Percentiles rank a stretch among this genome's conserved stretches.
These are phyloP conservation scores for Oldenlandia corymbosa DNA, from an alignment of 257 asterid species.

Conservation along the genomic window DNA sequence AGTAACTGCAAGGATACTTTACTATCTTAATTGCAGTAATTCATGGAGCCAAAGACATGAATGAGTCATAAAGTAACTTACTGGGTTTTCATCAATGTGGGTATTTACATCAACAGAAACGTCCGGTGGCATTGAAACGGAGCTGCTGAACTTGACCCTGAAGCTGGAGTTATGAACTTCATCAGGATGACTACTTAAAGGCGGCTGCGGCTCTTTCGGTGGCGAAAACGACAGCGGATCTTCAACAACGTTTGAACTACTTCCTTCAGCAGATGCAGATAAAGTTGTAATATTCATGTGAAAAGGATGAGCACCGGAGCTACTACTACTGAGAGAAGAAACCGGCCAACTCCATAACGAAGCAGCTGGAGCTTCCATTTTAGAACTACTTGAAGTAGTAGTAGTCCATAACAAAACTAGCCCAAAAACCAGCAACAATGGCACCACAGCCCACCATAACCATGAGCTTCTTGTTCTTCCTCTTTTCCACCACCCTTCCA, in stretches of 20 bases:
- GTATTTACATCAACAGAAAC: no score
- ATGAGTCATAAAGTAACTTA: no score
- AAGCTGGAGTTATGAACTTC: background rate
- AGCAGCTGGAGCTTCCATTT: conserved; percentile 19
- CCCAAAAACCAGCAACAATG: conserved; percentile 38
- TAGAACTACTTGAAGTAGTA: conserved; percentile 14
- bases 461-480: no score
- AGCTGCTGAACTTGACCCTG: background rate
- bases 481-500: conserved; percentile 9
- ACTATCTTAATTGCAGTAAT: no score
- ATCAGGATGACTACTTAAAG: no score
- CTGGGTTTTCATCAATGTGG: conserved; percentile 17
- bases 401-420: conserved; percentile 26
- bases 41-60: no score
- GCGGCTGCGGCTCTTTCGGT: background rate
- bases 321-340: conserved; percentile 2
- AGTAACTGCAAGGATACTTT: no score
- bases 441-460: conserved; percentile 46
- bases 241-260: conserved; percentile 10
- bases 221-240: conserved; percentile 5
- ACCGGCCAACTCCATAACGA: conserved; percentile 26
- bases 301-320: no score
- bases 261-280: conserved; percentile 4
- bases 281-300: background rate
- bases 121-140: background rate